Percentiles rank a stretch among this genome's conserved stretches.
Evolutionary conservation across 2,329 filamentous ascomycete species (phyloP).

Genomic region (Dothiorella sarmentorum): DNA sequence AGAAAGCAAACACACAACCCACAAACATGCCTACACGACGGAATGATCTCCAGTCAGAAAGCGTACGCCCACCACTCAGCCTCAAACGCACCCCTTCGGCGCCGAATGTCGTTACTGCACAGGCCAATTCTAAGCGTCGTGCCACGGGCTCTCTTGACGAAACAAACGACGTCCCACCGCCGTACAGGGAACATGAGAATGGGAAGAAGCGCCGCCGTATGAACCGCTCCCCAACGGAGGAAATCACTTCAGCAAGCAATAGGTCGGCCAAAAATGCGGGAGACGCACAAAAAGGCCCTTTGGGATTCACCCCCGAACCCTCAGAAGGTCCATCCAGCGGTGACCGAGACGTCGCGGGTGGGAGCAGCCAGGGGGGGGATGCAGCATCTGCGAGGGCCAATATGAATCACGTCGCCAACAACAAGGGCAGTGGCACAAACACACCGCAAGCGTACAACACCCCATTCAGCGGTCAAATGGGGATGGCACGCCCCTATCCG

Average conservation of each 20-base stretch:
- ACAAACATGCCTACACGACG: too few species aligned
- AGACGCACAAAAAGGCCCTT: conserved; percentile 28
- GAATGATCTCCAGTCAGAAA: too few species aligned
- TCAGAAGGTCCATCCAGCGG: conserved; percentile 45
- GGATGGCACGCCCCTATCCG: too few species aligned
- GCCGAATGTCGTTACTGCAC: conserved; percentile 21
- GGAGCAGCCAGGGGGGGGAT: not conserved
- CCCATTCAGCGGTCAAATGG: not conserved
- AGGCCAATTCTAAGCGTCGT: conserved; percentile 25
- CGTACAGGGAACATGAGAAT: conserved; percentile 20
- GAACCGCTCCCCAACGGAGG: conserved; percentile 28
- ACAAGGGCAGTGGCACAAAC: not conserved
- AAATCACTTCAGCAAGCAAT: conserved; percentile 29
- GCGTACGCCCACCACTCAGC: conserved; percentile 24
- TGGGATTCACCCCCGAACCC: conserved; percentile 41
- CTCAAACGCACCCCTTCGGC: conserved; percentile 30
- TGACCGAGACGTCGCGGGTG: conserved; percentile 12
- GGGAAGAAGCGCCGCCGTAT: conserved; percentile 51
- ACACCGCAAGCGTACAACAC: not conserved
- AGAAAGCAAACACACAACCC: too few species aligned
- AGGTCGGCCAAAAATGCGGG: conserved; percentile 19
- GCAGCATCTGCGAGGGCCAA: not conserved
- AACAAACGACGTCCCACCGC: not conserved
- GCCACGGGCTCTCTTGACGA: conserved; percentile 13
- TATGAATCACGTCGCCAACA: too few species aligned